Evolutionary conservation across 768 basidiomycete species (phyloP).

Genomic region (Amanita thiersii): DNA sequence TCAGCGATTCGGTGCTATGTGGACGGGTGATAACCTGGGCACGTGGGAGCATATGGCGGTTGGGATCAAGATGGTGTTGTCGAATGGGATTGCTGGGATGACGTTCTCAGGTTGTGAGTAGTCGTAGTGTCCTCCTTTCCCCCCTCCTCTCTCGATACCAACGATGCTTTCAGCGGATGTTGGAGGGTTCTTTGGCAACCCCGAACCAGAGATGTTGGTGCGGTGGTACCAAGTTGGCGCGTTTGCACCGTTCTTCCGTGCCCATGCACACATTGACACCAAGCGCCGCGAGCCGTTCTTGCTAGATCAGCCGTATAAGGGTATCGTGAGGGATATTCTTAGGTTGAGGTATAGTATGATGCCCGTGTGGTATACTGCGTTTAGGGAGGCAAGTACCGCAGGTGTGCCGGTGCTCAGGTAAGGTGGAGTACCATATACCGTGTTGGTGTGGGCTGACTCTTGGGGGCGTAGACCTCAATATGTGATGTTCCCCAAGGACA

Average conservation of each 20-base stretch:
- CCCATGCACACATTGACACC: slow-evolving; percentile 96
- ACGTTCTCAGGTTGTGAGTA: slow-evolving; percentile 82
- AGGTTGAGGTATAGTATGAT: slow-evolving; percentile 80
- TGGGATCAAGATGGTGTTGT: slow-evolving; percentile 87
- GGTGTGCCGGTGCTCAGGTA: slow-evolving; percentile 83
- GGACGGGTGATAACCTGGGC: slow-evolving; percentile 97
- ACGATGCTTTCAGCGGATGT: slow-evolving; percentile 68
- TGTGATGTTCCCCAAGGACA: slow-evolving; percentile 85
- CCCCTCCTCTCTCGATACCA: slow-evolving; percentile 1
- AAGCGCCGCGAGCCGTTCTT: slow-evolving; percentile 96
- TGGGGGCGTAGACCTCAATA: slow-evolving; percentile 78
- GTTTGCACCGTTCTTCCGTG: slow-evolving; percentile 96
- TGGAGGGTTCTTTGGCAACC: slow-evolving; percentile 98
- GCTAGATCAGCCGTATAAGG: slow-evolving; percentile 82
- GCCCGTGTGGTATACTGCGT: slow-evolving; percentile 96
- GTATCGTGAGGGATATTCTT: slow-evolving; percentile 70
- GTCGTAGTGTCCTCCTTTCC: neutral
- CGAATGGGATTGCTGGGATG: slow-evolving; percentile 86
- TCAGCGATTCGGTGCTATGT: slow-evolving; percentile 94
- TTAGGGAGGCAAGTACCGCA: slow-evolving; percentile 76
- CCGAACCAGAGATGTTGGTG: slow-evolving; percentile 88
- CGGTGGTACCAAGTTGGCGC: slow-evolving; percentile 96
- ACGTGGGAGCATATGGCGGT: slow-evolving; percentile 98
- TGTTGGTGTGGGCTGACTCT: neutral
- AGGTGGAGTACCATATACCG: slow-evolving; percentile 9